Evolutionary conservation across 2,329 filamentous ascomycete species (phyloP).

Genomic region (Didymella lethalis): DNA sequence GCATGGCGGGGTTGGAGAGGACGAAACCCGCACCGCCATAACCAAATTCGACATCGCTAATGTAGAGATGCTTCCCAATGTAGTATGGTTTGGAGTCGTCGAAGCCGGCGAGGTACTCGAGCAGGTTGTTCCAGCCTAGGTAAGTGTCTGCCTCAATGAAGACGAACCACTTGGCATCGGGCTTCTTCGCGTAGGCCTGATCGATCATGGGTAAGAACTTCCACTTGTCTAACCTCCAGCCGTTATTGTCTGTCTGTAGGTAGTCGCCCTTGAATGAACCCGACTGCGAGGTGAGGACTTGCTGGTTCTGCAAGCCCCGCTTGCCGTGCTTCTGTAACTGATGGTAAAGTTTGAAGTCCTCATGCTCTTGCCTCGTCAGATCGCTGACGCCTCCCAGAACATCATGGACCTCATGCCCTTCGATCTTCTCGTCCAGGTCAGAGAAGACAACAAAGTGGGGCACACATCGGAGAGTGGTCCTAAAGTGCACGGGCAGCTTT

Average conservation of each 20-base stretch:
- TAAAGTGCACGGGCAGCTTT: constrained; percentile 65
- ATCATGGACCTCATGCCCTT: constrained; percentile 59
- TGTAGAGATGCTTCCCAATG: constrained; percentile 55
- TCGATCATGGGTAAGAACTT: constrained; percentile 66
- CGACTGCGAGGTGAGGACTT: constrained; percentile 42
- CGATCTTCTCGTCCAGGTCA: constrained; percentile 64
- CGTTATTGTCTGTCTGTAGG: constrained; percentile 48
- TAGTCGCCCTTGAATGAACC: constrained; percentile 48
- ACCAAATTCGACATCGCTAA: constrained; percentile 55
- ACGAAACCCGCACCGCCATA: constrained; percentile 57
- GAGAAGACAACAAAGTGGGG: constrained; percentile 65
- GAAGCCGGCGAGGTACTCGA: constrained; percentile 52
- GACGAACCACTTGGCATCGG: constrained; percentile 50
- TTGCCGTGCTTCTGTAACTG: constrained; percentile 57
- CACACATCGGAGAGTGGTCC: constrained; percentile 64
- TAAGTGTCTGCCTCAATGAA: constrained; percentile 52
- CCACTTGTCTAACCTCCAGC: constrained; percentile 66
- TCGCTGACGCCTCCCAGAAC: constrained; percentile 56
- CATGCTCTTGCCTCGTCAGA: constrained; percentile 49
- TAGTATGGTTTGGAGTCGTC: constrained; percentile 53
- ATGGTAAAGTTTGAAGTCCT: constrained; percentile 63
- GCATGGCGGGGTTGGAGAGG: constrained; percentile 53
- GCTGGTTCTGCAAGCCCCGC: constrained; percentile 47
- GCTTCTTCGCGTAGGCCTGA: constrained; percentile 52
- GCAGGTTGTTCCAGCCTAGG: constrained; percentile 50